Base-by-base conservation (phyloP, 108 stramenopile genomes). In the Pseudonitzschia pungens region DNA sequence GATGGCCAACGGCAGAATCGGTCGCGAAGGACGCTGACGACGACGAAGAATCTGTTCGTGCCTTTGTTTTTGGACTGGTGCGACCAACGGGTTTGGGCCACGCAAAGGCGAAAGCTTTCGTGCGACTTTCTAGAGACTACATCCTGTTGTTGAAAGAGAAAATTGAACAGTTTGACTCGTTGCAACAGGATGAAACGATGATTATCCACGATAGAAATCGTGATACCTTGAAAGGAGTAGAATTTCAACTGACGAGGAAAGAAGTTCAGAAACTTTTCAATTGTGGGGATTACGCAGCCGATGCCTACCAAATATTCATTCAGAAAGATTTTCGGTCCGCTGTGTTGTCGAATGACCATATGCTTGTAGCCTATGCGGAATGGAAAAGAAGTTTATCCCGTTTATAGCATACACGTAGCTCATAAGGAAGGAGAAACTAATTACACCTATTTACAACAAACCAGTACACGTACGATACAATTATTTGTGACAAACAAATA, bases 271-370 rank as follows among this genome's bases (percentile, higher is more conserved):
- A 70, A 32, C 76, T 89, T 14, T 76, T 76, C 52, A 40, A 75
- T 72, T 84, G 85, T 65, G 87, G 87, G 12, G 42, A 66, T 29
- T 89, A 89, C 44, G 78, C 78, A 33, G 74, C 78, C 54, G 72
- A 81, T 45, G 87, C 87, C 15, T 89, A 86, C 65, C 62, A 79
- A 53, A 71, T 86, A 5, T 89, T 89, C 62, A 86, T 86, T 63
- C 72, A 53, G 57, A 54, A 57, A 66, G 66, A 66, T n/a, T 56
- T 57, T 44, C 16, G 20, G 54, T 41, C 66, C n/a, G 45, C 66
- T 50, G 2, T 67, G 7, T 22, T 65, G 10, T 67, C 74, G 0
- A 66, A 66, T 15, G 74, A 74, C 58, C 54, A 74, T 14, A 65
- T 65, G 22, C 65, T 74, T 27, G 18, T 24, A 4, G 65, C 74